A percentile compares a stretch with the other conserved stretches of the same genome.
These are phyloP conservation scores for Phytophthora sansomeana DNA, from an alignment of 352 stramenopile genomes.

Conservation along the genomic window DNA sequence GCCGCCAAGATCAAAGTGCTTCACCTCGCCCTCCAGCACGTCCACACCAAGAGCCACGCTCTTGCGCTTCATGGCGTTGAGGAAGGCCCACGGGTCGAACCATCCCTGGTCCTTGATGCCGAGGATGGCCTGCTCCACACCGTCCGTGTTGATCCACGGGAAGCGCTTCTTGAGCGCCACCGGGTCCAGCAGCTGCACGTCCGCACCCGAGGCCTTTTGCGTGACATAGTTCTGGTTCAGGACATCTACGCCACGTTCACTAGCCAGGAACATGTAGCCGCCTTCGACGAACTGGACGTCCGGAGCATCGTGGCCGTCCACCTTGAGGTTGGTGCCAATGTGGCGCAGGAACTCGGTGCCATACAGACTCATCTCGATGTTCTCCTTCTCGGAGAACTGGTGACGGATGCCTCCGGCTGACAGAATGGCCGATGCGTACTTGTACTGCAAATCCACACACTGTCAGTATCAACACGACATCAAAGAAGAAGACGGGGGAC, in stretches of 20 bases:
- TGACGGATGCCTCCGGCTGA: constrained; percentile 83
- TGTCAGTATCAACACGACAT: constrained; percentile 11
- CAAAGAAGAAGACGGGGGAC: constrained; percentile 8
- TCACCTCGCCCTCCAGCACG: constrained; percentile 76
- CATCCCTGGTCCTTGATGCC: constrained; percentile 80
- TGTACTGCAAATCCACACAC: constrained; percentile 62
- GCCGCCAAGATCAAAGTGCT: constrained; percentile 62
- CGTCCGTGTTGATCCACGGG: constrained; percentile 80
- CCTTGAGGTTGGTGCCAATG: constrained; percentile 56
- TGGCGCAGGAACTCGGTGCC: constrained; percentile 74
- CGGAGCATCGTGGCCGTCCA: constrained; percentile 61
- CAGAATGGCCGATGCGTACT: constrained; percentile 79
- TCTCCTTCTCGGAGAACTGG: constrained; percentile 81
- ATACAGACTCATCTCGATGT: constrained; percentile 86
- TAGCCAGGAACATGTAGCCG: constrained; percentile 85
- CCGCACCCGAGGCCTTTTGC: constrained; percentile 49
- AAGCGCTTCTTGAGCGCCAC: constrained; percentile 67
- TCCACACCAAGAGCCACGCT: constrained; percentile 75
- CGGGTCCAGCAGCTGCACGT: constrained; percentile 63
- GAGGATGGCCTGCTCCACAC: constrained; percentile 63
- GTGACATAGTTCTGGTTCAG: constrained; percentile 68
- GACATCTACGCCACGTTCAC: constrained; percentile 59
- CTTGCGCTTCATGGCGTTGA: constrained; percentile 81
- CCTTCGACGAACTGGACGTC: constrained; percentile 85
- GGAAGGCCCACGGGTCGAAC: constrained; percentile 88